Evolutionary conservation across 179 eudicot genomes (phyloP).

Genomic region (Beta lomatogona): DNA sequence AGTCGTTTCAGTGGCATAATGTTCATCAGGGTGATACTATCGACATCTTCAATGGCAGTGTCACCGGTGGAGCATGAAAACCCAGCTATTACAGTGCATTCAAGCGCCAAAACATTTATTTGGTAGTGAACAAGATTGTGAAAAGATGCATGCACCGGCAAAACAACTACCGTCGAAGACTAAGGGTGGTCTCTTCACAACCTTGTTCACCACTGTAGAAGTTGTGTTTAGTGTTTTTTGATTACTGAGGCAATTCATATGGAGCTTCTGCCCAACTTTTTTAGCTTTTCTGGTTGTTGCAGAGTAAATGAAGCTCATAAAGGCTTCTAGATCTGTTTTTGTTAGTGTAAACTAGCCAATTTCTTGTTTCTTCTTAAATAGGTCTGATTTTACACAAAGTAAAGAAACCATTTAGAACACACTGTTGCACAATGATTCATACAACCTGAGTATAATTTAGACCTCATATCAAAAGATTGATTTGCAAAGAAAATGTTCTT

Average conservation of each 20-base stretch:
- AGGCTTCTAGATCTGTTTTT: not conserved
- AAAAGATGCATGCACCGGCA: no score
- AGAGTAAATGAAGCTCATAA: not conserved
- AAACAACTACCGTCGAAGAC: no score
- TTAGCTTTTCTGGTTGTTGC: not conserved
- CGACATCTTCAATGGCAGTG: constrained; percentile 70
- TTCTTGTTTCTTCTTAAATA: not conserved
- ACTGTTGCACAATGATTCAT: not conserved
- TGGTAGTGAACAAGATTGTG: no score
- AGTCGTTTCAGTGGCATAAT: constrained; percentile 61
- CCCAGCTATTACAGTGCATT: not conserved
- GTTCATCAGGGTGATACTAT: constrained; percentile 56
- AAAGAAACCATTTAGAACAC: not conserved
- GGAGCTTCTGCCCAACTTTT: constrained; percentile 3
- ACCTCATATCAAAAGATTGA: not conserved
- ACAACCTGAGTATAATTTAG: not conserved
- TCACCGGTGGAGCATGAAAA: constrained; percentile 47
- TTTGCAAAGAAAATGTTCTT: no score
- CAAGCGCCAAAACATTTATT: no score
- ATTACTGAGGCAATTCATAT: not conserved
- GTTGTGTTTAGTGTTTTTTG: no score
- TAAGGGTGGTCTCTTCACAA: no score
- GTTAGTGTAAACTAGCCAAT: not conserved
- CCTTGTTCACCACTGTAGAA: no score
- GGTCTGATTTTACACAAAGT: not conserved